Evolutionary conservation across 2,329 filamentous ascomycete genomes (phyloP).

Genomic region (Calonectria fujianensis): DNA sequence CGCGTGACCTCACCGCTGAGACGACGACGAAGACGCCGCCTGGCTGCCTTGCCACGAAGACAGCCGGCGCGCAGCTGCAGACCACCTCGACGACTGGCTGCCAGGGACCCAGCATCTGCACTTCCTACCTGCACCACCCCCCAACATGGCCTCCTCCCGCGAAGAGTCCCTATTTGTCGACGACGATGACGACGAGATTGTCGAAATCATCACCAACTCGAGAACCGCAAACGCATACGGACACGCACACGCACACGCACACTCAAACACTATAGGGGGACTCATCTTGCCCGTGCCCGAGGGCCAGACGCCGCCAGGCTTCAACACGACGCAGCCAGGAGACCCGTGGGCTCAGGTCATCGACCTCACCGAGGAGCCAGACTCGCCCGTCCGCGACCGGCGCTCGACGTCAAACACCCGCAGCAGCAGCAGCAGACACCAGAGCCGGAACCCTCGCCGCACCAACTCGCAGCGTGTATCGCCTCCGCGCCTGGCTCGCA

Average conservation of each 20-base stretch:
- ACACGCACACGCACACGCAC: conserved; percentile 27
- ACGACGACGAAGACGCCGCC: conserved; percentile 19
- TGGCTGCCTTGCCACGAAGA: conserved; percentile 9
- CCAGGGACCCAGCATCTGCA: not conserved
- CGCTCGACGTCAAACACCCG: conserved; percentile 50
- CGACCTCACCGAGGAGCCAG: conserved; percentile 71
- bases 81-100: conserved; percentile 14
- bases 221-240: conserved; percentile 22
- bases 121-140: conserved; percentile 18
- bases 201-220: conserved; percentile 41
- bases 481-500: conserved; percentile 66
- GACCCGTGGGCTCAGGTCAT: conserved; percentile 59
- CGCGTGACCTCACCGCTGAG: not conserved
- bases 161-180: conserved; percentile 48
- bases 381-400: conserved; percentile 65
- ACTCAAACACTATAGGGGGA: conserved; percentile 12
- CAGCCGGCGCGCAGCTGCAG: conserved; percentile 36
- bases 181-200: conserved; percentile 45
- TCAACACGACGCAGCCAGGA: conserved; percentile 23
- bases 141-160: conserved; percentile 46
- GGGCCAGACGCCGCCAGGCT: conserved; percentile 17
- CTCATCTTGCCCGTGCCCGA: conserved; percentile 9
- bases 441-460: conserved; percentile 62
- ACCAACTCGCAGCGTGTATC: conserved; percentile 64
- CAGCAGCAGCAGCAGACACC: conserved; percentile 32